These are phyloP conservation scores for Ustilago sp. DNA, from an alignment of 1,284 basidiomycete species.

Conservation along the genomic window DNA sequence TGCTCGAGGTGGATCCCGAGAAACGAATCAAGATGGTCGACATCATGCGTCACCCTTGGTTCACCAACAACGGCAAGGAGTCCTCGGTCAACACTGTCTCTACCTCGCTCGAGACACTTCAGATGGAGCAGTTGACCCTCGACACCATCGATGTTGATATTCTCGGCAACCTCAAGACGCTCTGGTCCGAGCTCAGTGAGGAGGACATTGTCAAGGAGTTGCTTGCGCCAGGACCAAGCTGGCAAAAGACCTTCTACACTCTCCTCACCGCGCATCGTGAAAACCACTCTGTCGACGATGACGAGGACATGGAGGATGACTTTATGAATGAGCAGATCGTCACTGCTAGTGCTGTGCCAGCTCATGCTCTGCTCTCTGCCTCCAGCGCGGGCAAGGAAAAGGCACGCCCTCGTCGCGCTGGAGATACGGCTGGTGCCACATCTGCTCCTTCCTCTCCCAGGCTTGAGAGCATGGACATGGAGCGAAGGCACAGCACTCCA, in stretches of 20 bases:
- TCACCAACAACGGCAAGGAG: conserved; percentile 75
- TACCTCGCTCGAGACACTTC: conserved; percentile 52
- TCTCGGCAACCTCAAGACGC: conserved; percentile 86
- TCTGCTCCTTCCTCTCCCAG: conserved; percentile 39
- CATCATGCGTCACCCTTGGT: conserved; percentile 90
- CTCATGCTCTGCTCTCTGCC: conserved; percentile 31
- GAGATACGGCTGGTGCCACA: conserved; percentile 22
- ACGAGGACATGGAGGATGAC: conserved; percentile 60
- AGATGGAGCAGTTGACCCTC: conserved; percentile 70
- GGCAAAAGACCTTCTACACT: conserved; percentile 69
- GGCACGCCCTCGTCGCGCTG: conserved; percentile 42
- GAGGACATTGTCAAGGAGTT: conserved; percentile 58
- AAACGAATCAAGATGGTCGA: conserved; percentile 88
- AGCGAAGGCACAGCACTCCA: conserved; percentile 48
- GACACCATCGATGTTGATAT: conserved; percentile 84
- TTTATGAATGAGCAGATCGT: conserved; percentile 42
- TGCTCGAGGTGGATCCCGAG: conserved; percentile 86
- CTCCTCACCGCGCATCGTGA: conserved; percentile 66
- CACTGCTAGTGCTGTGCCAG: conserved; percentile 34
- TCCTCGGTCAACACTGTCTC: conserved; percentile 62
- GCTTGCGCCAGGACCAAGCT: conserved; percentile 56
- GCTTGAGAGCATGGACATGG: conserved; percentile 44
- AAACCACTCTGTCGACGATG: conserved; percentile 65
- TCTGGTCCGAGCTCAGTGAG: conserved; percentile 76
- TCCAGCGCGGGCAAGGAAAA: conserved; percentile 39